A percentile compares a stretch with the other conserved stretches of the same genome.
These are phyloP conservation scores for Dichotomopilus funicola DNA, from an alignment of 2,329 filamentous ascomycete genomes.

Conservation along the genomic window DNA sequence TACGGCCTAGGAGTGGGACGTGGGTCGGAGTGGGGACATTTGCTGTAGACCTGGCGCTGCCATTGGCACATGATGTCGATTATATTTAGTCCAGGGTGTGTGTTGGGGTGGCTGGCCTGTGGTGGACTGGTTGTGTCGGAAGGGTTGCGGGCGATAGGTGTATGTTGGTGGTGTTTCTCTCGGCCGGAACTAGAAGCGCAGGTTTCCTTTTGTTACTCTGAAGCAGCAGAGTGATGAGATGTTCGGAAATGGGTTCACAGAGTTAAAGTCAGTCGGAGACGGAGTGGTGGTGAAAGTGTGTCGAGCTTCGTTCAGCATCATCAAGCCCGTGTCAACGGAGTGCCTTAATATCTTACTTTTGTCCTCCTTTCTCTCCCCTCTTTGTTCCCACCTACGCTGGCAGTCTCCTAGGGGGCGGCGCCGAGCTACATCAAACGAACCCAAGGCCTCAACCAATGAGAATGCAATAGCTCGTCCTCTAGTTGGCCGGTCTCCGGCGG, in stretches of 20 bases:
- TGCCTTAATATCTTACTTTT: background rate
- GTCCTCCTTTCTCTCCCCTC: background rate
- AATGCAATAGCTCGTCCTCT: background rate
- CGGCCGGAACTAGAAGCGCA: too few species aligned
- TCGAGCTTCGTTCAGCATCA: background rate
- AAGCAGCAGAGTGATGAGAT: background rate
- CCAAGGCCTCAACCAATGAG: background rate
- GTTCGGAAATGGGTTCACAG: background rate
- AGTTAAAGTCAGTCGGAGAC: background rate
- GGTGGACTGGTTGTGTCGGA: background rate
- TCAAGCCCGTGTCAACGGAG: background rate
- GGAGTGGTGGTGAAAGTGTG: background rate
- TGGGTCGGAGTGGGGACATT: background rate
- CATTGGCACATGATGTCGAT: background rate
- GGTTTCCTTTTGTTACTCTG: background rate
- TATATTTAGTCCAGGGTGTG: background rate
- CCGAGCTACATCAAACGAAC: background rate
- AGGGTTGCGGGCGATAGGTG: background rate
- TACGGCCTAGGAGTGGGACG: background rate
- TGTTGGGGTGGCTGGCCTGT: background rate
- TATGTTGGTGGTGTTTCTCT: background rate
- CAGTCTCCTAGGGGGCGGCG: background rate
- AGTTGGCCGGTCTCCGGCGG: background rate
- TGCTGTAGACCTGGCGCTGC: background rate
- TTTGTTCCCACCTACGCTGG: background rate